phyloP scores from a whole-genome alignment of 1,284 basidiomycete species.

The Wallemia hederae region DNA sequence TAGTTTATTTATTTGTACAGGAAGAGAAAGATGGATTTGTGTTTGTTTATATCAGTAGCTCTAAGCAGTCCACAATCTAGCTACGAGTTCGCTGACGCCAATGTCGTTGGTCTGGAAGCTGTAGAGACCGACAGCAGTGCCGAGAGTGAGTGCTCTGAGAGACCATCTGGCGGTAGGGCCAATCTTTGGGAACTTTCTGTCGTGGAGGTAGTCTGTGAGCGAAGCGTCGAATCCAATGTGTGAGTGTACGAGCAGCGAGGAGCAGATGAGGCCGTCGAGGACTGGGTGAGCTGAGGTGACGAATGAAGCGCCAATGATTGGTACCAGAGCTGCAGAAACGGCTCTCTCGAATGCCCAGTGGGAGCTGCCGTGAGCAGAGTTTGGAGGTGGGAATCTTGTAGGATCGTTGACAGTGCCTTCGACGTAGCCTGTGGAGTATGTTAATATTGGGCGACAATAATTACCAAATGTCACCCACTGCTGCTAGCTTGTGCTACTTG shows the following conservation, averaged over 20 bases:
- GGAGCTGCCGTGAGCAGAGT: constrained; percentile 60
- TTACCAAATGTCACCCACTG: background rate
- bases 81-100: constrained; percentile 25
- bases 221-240: constrained; percentile 37
- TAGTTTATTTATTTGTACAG: background rate
- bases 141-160: constrained; percentile 45
- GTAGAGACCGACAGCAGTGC: constrained; percentile 70
- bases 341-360: constrained; percentile 96
- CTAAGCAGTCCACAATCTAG: background rate
- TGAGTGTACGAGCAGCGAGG: constrained; percentile 68
- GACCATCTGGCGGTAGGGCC: constrained; percentile 43
- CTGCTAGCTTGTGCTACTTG: background rate
- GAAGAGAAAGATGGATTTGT: too few species aligned
- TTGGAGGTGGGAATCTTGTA: constrained; percentile 53
- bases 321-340: constrained; percentile 59
- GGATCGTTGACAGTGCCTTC: constrained; percentile 90
- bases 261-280: constrained; percentile 60
- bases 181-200: constrained; percentile 62
- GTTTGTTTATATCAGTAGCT: background rate
- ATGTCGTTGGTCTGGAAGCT: constrained; percentile 95
- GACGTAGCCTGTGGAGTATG: constrained; percentile 37
- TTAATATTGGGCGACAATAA: too few species aligned
- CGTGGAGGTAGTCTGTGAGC: constrained; percentile 52
- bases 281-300: constrained; percentile 31
- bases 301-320: constrained; percentile 54